These are phyloP conservation scores for Pseudevernia furfuracea DNA, from an alignment of 495 filamentous ascomycete species.

Conservation along the genomic window DNA sequence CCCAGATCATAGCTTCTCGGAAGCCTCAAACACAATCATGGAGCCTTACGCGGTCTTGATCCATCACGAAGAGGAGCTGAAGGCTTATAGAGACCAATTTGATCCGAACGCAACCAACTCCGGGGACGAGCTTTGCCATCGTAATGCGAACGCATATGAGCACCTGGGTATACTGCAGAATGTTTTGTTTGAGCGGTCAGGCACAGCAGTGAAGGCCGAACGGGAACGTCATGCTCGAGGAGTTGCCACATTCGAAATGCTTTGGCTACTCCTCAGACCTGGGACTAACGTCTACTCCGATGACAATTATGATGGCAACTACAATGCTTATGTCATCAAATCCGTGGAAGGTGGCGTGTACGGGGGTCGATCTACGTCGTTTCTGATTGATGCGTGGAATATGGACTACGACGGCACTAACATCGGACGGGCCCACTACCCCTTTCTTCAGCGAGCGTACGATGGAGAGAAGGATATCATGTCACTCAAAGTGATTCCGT, in stretches of 20 bases:
- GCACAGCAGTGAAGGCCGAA: constrained; percentile 22
- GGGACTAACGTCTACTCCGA: constrained; percentile 24
- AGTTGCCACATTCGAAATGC: constrained; percentile 26
- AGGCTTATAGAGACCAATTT: constrained; percentile 23
- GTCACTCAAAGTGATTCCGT: constrained; percentile 8
- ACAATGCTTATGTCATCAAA: constrained; percentile 11
- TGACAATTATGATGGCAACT: not conserved
- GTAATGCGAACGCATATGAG: constrained; percentile 24
- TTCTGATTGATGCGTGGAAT: constrained; percentile 7
- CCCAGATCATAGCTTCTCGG: constrained; percentile 22
- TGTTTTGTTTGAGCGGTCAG: constrained; percentile 15
- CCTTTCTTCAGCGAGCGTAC: constrained; percentile 3
- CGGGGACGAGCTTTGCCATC: constrained; percentile 1
- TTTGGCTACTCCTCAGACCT: constrained; percentile 27
- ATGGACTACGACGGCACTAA: constrained; percentile 11
- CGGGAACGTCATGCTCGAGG: constrained; percentile 23
- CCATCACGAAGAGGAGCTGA: constrained; percentile 27
- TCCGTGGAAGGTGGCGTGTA: constrained; percentile 1
- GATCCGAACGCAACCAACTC: constrained; percentile 14
- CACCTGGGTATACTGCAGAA: constrained; percentile 25
- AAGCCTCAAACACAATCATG: constrained; percentile 18
- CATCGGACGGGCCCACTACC: constrained; percentile 2
- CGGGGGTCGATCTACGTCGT: not conserved
- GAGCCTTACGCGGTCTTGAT: constrained; percentile 27
- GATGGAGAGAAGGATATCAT: constrained; percentile 19